These are phyloP conservation scores for Termitomyces sp. DNA, from an alignment of 768 basidiomycete species.

Conservation along the genomic window DNA sequence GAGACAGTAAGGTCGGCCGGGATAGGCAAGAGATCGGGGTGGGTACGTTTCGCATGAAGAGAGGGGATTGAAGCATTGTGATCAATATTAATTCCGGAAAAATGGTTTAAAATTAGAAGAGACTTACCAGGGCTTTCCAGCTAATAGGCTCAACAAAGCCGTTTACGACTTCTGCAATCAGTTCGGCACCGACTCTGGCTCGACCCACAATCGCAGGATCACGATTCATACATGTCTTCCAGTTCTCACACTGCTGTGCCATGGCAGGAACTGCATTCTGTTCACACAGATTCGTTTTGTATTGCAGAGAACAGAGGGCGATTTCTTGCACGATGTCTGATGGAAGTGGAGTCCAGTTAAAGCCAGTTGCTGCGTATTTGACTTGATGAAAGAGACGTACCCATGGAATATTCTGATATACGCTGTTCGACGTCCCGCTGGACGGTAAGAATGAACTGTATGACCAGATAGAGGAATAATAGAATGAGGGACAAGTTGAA, in stretches of 20 bases:
- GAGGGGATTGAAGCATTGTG: conserved; percentile 1
- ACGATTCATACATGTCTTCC: conserved; percentile 94
- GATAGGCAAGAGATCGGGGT: background rate
- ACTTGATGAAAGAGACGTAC: conserved; percentile 34
- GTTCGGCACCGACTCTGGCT: conserved; percentile 87
- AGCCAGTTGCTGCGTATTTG: background rate
- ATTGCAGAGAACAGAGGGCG: conserved; percentile 73
- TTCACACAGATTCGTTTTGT: conserved; percentile 80
- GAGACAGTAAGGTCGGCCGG: background rate
- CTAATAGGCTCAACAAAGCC: conserved; percentile 96
- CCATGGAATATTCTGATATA: conserved; percentile 84
- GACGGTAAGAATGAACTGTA: conserved; percentile 87
- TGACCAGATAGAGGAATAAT: conserved; percentile 77
- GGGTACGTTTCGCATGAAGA: background rate
- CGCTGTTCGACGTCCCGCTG: conserved; percentile 86
- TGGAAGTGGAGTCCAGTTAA: background rate
- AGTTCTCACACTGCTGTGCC: conserved; percentile 77
- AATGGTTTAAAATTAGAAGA: background rate
- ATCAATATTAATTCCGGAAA: conserved; percentile 5
- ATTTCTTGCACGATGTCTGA: conserved; percentile 92
- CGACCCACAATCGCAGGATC: conserved; percentile 88
- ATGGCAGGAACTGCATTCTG: conserved; percentile 78
- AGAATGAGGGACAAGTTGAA: conserved; percentile 86
- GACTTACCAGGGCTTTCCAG: conserved; percentile 90
- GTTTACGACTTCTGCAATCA: conserved; percentile 94